These are phyloP conservation scores for Botrytis fragariae DNA, from an alignment of 2,329 filamentous ascomycete genomes.

Conservation along the genomic window DNA sequence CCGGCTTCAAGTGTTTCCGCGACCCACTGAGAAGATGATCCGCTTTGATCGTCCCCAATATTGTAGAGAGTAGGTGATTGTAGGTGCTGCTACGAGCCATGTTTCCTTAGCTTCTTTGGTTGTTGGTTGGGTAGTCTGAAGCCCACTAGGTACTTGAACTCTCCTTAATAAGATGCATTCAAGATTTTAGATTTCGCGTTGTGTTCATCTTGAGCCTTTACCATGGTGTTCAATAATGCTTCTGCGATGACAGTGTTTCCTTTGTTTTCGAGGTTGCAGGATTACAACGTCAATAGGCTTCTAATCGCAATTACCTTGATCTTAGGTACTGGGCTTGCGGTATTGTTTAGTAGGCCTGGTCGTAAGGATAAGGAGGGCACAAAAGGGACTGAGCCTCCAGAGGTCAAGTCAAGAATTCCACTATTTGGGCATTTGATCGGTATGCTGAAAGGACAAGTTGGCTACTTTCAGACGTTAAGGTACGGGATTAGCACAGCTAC, in stretches of 20 bases:
- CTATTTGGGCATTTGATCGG: slow-evolving; percentile 48
- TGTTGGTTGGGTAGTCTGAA: no score
- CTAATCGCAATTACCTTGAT: background rate
- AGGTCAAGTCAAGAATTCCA: slow-evolving; percentile 43
- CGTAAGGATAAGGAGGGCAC: background rate
- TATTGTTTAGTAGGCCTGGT: background rate
- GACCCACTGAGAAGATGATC: background rate
- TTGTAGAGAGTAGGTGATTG: background rate
- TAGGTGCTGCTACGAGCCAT: background rate
- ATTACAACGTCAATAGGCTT: background rate
- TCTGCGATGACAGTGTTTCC: background rate
- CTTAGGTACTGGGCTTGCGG: background rate
- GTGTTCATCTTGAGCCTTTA: background rate
- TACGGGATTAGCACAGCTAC: slow-evolving; percentile 33
- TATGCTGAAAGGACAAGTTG: slow-evolving; percentile 41
- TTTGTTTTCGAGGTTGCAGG: background rate
- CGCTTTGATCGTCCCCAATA: background rate
- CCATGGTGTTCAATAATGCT: background rate
- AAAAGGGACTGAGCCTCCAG: slow-evolving; percentile 43
- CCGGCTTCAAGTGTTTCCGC: background rate
- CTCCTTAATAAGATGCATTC: background rate
- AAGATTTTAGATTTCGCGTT: background rate
- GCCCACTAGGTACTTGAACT: background rate
- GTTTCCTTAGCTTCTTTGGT: background rate
- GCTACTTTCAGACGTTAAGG: slow-evolving; percentile 43